Evolutionary conservation across 129 eudicot species (phyloP), one percentile per base, ranked within the genome.

Genomic region (Escallonia rubra): DNA sequence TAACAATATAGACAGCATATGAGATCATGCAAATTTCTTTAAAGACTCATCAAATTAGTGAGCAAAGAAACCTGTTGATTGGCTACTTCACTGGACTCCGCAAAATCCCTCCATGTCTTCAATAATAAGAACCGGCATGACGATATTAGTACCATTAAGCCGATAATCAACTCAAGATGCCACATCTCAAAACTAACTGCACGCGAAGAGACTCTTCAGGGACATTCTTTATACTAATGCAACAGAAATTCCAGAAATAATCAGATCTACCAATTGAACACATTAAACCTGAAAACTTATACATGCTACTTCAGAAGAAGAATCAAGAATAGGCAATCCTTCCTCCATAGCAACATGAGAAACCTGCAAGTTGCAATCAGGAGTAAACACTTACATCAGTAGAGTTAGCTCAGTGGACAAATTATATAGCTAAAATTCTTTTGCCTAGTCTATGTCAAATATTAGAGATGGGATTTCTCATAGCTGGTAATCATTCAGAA

Each of bases 1-100:
- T 38, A 43, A 41, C 16, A 71, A 15, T 10, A 53, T 38, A 42
- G 53, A 14, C 34, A 3, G 43, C 5, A 48, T 41, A 67, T 46
- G 57, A 55, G 13, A 39, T 39, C 46, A 67, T 43, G 3, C 44
- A 43, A 55, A 0, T 57, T 71, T 15, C 63, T 62, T 41, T 5
- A 23, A 4, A 63, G 45, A 23, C 8, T 15, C 4, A 11, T 63
- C n/a, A 72, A 69, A 50, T 65, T 16, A 60, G 40, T n/a, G 69
- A 11, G 51, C 16, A 68, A 10, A 47, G 10, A 43, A 55, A 88
- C 98, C 98, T 88, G 98, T 58, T 64, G 85, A 76, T 92, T 92
- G 66, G 96, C 91, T 53, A 89, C 83, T 75, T 92, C 89, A 57
- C 98, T 92, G 58, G 98, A 92, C 80, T 88, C 91, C 0, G 96